Conservation (phyloP, 768 basidiomycete species). For the Cystofilobasidium capitatum region DNA sequence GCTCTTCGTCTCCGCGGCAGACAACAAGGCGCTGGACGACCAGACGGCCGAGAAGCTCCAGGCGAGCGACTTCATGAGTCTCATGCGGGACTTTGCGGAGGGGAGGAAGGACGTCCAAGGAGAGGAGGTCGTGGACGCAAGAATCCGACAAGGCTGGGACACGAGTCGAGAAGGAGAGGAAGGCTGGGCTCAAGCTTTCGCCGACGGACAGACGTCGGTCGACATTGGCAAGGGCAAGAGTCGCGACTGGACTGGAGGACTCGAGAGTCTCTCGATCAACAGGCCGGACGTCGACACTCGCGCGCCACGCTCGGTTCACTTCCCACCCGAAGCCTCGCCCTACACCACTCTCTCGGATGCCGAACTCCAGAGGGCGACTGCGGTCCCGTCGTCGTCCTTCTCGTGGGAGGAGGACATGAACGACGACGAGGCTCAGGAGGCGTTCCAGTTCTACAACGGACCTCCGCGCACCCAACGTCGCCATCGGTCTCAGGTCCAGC, state of each 20-base stretch:
- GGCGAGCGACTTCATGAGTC: constrained; percentile 68
- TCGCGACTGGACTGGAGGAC: not conserved
- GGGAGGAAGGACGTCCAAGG: constrained; percentile 67
- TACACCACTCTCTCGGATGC: not conserved
- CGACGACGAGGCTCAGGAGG: constrained; percentile 30
- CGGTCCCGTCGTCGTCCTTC: constrained; percentile 29
- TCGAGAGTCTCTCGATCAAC: not conserved
- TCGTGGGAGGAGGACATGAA: constrained; percentile 34
- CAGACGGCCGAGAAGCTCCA: constrained; percentile 76
- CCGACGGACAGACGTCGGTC: constrained; percentile 36
- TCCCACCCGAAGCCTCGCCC: constrained; percentile 4
- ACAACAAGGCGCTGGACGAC: constrained; percentile 37
- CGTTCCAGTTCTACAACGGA: constrained; percentile 24
- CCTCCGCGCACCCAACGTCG: not conserved
- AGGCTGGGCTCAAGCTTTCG: constrained; percentile 18
- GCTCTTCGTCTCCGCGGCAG: constrained; percentile 62
- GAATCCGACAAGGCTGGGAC: not conserved
- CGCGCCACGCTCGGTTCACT: constrained; percentile 1
- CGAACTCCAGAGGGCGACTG: constrained; percentile 1
- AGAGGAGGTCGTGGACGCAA: constrained; percentile 54
- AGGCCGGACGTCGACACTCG: constrained; percentile 4
- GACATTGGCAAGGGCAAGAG: constrained; percentile 64
- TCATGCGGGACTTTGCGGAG: constrained; percentile 79
- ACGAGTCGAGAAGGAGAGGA: constrained; percentile 33
- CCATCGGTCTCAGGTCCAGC: not conserved